These are phyloP conservation scores for Pleurotus ostreatus DNA, from an alignment of 768 basidiomycete species.

Conservation along the genomic window DNA sequence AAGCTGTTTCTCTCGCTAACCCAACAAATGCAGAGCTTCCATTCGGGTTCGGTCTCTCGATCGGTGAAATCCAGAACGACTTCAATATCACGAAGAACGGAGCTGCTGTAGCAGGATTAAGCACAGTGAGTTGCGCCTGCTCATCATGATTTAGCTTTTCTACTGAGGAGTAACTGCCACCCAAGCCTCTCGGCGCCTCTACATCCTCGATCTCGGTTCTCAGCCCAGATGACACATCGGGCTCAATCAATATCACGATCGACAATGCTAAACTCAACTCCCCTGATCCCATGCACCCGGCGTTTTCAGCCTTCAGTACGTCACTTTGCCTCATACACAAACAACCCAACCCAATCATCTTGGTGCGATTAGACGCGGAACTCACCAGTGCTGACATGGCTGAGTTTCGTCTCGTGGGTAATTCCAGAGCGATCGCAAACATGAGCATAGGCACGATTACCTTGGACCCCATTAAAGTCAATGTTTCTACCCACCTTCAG, in stretches of 20 bases:
- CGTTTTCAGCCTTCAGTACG: constrained; percentile 61
- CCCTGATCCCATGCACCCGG: constrained; percentile 40
- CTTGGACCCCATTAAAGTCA: constrained; percentile 69
- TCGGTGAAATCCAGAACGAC: constrained; percentile 59
- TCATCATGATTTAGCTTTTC: background rate
- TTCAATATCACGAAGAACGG: constrained; percentile 59
- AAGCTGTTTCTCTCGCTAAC: background rate
- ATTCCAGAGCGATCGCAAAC: constrained; percentile 56
- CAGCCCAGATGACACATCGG: constrained; percentile 50
- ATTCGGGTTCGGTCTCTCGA: constrained; percentile 61
- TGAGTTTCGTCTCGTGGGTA: constrained; percentile 55
- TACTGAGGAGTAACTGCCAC: background rate
- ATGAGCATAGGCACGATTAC: constrained; percentile 62
- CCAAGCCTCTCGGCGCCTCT: constrained; percentile 58
- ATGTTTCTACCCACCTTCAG: constrained; percentile 56
- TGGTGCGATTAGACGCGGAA: constrained; percentile 38
- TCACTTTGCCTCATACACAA: background rate
- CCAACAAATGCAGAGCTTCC: constrained; percentile 46
- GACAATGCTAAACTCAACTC: constrained; percentile 46
- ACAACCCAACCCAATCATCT: constrained; percentile 6
- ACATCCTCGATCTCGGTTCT: constrained; percentile 54
- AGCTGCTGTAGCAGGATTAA: constrained; percentile 49
- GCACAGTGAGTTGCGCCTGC: constrained; percentile 38
- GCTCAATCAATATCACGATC: constrained; percentile 63
- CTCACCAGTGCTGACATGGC: constrained; percentile 46